These are phyloP conservation scores for Fusarium newnesense DNA, from an alignment of 2,329 filamentous ascomycete genomes.

Conservation along the genomic window DNA sequence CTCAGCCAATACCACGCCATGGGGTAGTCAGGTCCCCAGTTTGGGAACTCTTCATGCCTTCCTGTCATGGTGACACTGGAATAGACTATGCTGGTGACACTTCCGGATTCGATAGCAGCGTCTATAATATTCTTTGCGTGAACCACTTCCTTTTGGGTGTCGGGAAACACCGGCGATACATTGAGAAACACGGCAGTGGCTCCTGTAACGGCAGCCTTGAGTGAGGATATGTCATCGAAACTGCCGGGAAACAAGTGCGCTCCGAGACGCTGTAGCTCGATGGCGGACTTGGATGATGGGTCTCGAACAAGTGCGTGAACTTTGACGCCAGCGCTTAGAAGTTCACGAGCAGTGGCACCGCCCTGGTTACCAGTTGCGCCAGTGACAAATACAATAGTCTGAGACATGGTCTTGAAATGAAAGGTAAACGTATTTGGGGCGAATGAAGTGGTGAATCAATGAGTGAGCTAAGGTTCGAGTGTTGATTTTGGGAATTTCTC, in stretches of 20 bases:
- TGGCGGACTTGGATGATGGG: background rate
- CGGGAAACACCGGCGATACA: background rate
- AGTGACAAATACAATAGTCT: background rate
- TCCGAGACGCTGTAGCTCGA: background rate
- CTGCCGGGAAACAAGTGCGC: background rate
- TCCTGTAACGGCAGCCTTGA: background rate
- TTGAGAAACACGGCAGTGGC: background rate
- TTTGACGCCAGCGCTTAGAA: background rate
- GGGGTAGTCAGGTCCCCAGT: background rate
- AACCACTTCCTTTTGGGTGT: background rate
- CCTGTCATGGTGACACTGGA: background rate
- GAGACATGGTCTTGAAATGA: background rate
- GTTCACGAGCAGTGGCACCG: background rate
- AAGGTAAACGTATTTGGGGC: background rate
- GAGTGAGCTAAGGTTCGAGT: fast-evolving
- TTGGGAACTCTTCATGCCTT: background rate
- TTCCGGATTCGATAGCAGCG: background rate
- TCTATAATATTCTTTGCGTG: background rate
- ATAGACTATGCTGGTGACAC: background rate
- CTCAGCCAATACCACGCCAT: background rate
- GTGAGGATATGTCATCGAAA: background rate
- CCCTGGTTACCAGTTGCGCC: background rate
- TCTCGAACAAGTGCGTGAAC: background rate
- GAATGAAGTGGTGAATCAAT: no score
- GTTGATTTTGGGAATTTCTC: fast-evolving